These are phyloP conservation scores for Heliosperma pusillum DNA, from an alignment of 148 eudicot species.

Conservation along the genomic window DNA sequence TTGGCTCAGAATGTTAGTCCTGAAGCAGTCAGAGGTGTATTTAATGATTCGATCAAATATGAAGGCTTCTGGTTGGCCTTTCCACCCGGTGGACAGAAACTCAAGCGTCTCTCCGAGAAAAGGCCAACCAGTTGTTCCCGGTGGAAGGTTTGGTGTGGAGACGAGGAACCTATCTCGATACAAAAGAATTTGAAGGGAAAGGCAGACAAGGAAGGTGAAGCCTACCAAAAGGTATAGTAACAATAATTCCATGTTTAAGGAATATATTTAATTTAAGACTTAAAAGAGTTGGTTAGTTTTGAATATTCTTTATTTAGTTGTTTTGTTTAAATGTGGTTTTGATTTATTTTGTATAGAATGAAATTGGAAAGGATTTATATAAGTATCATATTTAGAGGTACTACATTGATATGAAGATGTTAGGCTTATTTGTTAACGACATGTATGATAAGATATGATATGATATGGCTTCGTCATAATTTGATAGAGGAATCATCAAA, in stretches of 20 bases:
- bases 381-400: neutral
- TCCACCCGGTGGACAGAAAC: no score
- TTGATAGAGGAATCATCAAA: neutral
- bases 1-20: constrained; percentile 27
- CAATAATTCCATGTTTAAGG: constrained; percentile 22
- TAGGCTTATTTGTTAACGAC: neutral
- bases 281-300: no score
- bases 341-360: neutral
- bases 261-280: neutral
- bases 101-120: constrained; percentile 40
- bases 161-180: neutral
- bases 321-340: no score
- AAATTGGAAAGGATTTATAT: neutral
- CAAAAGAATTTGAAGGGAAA: constrained; percentile 21
- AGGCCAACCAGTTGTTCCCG: constrained; percentile 38
- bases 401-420: no score
- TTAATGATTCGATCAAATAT: constrained; percentile 25
- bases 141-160: constrained; percentile 25
- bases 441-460: no score
- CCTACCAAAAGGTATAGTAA: constrained; percentile 20
- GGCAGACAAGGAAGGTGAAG: constrained; percentile 17
- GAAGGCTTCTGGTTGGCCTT: constrained; percentile 34
- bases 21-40: constrained; percentile 28
- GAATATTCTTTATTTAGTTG: no score
- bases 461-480: neutral